Base-by-base conservation (phyloP, 2,329 filamentous ascomycete genomes). In the Aspergillaceae sp. region DNA sequence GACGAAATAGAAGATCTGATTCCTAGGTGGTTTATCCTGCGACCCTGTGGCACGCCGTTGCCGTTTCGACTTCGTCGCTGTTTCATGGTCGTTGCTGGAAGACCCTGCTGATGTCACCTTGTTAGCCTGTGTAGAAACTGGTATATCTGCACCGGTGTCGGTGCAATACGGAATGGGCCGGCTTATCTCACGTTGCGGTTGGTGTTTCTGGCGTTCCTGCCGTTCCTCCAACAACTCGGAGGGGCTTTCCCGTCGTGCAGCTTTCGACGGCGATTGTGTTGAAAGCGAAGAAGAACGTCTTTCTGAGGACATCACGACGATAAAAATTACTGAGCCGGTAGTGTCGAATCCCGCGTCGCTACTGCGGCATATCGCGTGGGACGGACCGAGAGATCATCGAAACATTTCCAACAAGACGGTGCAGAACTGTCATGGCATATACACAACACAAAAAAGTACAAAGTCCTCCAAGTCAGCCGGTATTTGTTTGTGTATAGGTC, bases 1-100 rank as follows among this genome's bases (percentile, higher is more conserved):
- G 41, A 70, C 67, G 52, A 70, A 70, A 48, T 67, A 69, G 46
- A 69, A 70, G 4, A 57, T 49, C 51, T 65, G 63, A 7, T 51
- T 62, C 45, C 61, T 62, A 26, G 48, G 44, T 2, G 53, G 42
- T 35, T 52, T 50, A 7, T 54, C 52, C 10, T 55, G 51, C 1
- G 55, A 44, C 27, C 51, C 51, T n/a, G 58, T 47, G 11, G 56
- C 45, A 32, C 61, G 56, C 49, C 60, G 57, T 45, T 63, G 56
- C 43, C 56, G 51, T 52, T 56, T 56, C 8, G 58, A 40, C 38
- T 51, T 57, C 19, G 51, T 44, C 5, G 41, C 47, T 8, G 44
- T 33, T 48, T 55, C 52, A 32, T 48, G 27, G 32, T 38, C 50
- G 51, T 56, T 47, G n/a, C 42, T 42, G 11, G 56, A 42, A 32